Evolutionary conservation across 345 rosid genomes (phyloP), one percentile per base, ranked within the genome.

Genomic region (Heritiera littoralis): DNA sequence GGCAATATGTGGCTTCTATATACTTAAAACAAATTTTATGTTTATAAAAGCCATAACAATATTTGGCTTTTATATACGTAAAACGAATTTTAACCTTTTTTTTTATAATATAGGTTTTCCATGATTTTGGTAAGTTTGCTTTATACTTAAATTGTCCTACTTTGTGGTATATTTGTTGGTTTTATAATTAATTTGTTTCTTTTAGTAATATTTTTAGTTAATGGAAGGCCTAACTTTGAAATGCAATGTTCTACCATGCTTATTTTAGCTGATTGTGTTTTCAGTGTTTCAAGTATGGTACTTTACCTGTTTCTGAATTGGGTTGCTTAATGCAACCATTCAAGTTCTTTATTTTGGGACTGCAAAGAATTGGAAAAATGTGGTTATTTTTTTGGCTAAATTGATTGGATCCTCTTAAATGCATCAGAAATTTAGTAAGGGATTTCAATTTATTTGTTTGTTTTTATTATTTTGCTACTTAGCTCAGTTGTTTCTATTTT

Each of bases 231-330:
- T 20, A 40, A 9, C 43, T 60, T 60, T 59, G 48, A 15, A 20
- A 60, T 43, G 14, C 38, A 60, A 23, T 35, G 40, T 23, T 60
- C 68, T 59, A 13, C 38, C 51, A 12, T 12, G 20, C 35, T 60
- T 59, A 59, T 43, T 18, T 20, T 76, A 28, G 66, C 77, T 41
- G 77, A 30, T 28, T 75, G 54, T 60, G 3, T 23, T 61, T n/a
- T 74, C 23, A 40, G 40, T 51, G 43, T 49, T 71, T 49, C 0
- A 14, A 6, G 38, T 71, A 3, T 71, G 18, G 10, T 61, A 14
- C 11, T 59, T 59, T 60, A 15, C 23, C 40, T 28, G 40, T 32
- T 23, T 61, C 5, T 30, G 38, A 76, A 14, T 17, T 72, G 55
- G 35, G 13, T 30, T 63, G 18, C 40, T 43, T n/a, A 9, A 67